Evolutionary conservation across 2,329 filamentous ascomycete species (phyloP).

Genomic region (Tolypocladium sp.): DNA sequence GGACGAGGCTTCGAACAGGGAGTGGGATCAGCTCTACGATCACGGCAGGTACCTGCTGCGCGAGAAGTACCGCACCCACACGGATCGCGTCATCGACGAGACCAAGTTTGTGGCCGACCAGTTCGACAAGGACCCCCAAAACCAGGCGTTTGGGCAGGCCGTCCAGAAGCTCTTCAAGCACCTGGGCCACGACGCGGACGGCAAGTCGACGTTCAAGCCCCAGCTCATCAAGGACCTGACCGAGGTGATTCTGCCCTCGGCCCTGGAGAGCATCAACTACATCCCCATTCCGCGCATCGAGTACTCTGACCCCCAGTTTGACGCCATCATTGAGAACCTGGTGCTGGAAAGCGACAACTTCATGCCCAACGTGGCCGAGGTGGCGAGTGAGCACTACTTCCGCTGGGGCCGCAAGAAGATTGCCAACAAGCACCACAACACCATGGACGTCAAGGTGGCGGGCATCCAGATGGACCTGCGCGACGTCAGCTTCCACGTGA

Average conservation of each 20-base stretch:
- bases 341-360: constrained; percentile 95
- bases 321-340: constrained; percentile 88
- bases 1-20: constrained; percentile 65
- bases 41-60: constrained; percentile 79
- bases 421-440: constrained; percentile 72
- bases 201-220: constrained; percentile 84
- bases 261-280: constrained; percentile 81
- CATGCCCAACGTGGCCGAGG: constrained; percentile 83
- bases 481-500: constrained; percentile 90
- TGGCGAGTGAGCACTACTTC: constrained; percentile 89
- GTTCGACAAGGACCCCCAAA: constrained; percentile 81
- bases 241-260: constrained; percentile 73
- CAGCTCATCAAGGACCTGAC: constrained; percentile 84
- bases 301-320: constrained; percentile 74
- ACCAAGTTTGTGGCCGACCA: constrained; percentile 82
- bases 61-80: constrained; percentile 79
- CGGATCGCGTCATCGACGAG: constrained; percentile 79
- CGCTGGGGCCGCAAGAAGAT: constrained; percentile 88
- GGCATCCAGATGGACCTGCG: constrained; percentile 88
- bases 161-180: constrained; percentile 78
- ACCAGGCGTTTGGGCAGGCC: constrained; percentile 68
- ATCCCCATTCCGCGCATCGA: constrained; percentile 91
- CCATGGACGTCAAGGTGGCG: constrained; percentile 71
- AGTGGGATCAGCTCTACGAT: constrained; percentile 82
- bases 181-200: constrained; percentile 77